Conservation (phyloP, 441 rosid species). For the Theobroma grandiflorum region DNA sequence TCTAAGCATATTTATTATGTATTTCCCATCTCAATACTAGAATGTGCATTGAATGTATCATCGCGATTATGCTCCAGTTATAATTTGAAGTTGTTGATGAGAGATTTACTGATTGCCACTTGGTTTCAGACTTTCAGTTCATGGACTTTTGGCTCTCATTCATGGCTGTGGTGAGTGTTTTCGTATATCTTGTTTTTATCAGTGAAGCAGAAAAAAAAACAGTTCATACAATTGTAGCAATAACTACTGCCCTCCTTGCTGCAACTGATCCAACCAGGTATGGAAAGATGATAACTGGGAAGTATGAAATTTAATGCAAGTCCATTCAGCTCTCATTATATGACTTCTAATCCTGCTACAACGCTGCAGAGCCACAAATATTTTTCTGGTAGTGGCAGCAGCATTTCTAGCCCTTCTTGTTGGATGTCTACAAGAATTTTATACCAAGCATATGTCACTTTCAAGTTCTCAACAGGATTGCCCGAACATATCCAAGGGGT, state of each 20-base stretch:
- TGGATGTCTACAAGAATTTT: background rate
- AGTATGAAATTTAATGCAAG: background rate
- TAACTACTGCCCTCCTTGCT: no score
- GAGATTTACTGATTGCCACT: background rate
- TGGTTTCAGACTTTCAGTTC: background rate
- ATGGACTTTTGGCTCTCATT: no score
- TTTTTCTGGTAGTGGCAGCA: background rate
- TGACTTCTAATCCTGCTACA: background rate
- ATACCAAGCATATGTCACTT: background rate
- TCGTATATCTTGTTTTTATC: background rate
- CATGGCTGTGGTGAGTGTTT: background rate
- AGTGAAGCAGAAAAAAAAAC: background rate
- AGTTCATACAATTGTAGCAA: no score
- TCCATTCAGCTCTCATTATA: background rate
- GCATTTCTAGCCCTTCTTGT: background rate
- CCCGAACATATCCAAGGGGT: background rate
- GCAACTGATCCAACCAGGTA: no score
- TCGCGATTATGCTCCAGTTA: no score
- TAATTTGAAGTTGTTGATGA: background rate
- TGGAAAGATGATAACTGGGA: background rate
- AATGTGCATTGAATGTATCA: no score
- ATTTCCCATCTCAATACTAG: no score
- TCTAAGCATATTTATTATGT: no score
- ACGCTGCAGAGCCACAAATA: background rate
- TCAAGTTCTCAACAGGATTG: background rate